A percentile compares a stretch with the other conserved stretches of the same genome.
phyloP scores from a whole-genome alignment of 345 rosid genomes.

The Lagerstroemia speciosa region DNA sequence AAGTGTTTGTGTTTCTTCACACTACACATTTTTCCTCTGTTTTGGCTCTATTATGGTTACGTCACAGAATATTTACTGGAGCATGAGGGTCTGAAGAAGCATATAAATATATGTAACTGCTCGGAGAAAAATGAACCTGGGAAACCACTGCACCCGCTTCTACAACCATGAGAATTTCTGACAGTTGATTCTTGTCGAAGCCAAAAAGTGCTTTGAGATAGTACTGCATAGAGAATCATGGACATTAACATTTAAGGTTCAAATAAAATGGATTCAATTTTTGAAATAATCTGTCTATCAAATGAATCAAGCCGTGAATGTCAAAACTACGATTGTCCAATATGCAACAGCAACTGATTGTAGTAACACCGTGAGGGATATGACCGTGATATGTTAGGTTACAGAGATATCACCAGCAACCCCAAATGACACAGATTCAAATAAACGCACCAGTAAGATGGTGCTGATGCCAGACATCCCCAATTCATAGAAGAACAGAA shows the following conservation, averaged over 20 bases:
- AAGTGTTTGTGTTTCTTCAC: too few relatives aligned
- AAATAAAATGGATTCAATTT: neutral
- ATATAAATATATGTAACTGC: too few relatives aligned
- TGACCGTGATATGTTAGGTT: neutral
- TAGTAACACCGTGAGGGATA: neutral
- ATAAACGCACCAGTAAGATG: constrained; percentile 32
- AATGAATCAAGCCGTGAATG: too few relatives aligned
- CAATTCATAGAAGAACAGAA: constrained; percentile 44
- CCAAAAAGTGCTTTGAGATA: constrained; percentile 35
- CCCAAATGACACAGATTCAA: neutral
- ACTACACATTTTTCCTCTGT: too few relatives aligned
- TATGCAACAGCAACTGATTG: neutral
- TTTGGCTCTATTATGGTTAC: too few relatives aligned
- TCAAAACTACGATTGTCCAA: neutral
- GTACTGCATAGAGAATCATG: constrained; percentile 10
- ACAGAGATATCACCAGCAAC: too few relatives aligned
- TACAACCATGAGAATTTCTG: constrained; percentile 42
- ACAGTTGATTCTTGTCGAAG: constrained; percentile 37
- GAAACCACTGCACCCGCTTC: constrained; percentile 40
- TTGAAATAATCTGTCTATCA: too few relatives aligned
- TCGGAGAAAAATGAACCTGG: constrained; percentile 21
- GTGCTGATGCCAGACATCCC: constrained; percentile 48
- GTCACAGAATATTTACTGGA: too few relatives aligned
- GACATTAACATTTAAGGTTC: neutral
- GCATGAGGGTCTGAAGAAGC: too few relatives aligned